These are phyloP conservation scores for Solanum sitiens DNA, from an alignment of 257 asterid species.

Conservation along the genomic window DNA sequence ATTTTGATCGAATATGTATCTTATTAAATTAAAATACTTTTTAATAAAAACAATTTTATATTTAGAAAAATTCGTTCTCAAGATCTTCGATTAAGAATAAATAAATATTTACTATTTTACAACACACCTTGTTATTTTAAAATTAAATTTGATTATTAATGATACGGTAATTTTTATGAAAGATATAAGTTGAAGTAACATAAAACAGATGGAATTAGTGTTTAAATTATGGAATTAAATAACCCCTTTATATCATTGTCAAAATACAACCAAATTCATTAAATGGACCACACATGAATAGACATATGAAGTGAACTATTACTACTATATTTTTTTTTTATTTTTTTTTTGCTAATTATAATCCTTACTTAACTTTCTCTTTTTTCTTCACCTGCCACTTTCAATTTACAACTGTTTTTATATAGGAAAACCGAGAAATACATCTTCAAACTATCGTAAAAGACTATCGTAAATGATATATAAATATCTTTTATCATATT, in stretches of 20 bases:
- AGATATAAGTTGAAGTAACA: no score
- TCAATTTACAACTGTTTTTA: background rate
- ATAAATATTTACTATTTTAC: no score
- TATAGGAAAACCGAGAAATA: no score
- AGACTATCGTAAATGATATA: no score
- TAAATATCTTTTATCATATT: no score
- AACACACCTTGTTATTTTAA: fast-evolving
- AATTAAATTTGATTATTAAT: no score
- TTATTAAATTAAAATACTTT: no score
- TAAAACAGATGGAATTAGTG: no score
- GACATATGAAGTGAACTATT: background rate
- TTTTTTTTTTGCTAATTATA: background rate
- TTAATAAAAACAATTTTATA: fast-evolving
- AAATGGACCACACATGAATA: background rate
- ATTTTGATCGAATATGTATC: fast-evolving
- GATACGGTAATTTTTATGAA: no score
- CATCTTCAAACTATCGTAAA: no score
- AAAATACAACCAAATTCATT: background rate
- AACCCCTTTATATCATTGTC: background rate
- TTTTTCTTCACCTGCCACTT: background rate
- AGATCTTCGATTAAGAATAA: no score
- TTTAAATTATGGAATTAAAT: no score
- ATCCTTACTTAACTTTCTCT: background rate
- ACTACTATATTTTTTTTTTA: background rate
- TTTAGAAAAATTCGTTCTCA: fast-evolving